Conservation (phyloP, 2,329 filamentous ascomycete species). For the Phialophora chinensis region DNA sequence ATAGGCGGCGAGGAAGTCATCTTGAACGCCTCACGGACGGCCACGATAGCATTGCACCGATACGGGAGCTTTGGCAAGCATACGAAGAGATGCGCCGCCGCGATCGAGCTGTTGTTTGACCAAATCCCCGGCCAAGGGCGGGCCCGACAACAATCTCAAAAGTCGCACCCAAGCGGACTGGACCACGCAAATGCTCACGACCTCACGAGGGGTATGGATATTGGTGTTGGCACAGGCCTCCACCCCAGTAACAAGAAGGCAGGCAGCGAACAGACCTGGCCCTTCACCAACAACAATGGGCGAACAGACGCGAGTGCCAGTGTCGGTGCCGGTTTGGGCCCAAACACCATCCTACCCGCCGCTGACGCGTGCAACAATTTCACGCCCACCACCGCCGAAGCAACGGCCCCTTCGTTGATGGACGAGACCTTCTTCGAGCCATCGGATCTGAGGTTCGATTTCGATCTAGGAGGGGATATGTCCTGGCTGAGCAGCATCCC, state of each 20-base stretch:
- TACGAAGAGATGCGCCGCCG: constrained; percentile 22
- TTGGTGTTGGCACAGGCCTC: neutral
- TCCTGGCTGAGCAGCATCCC: constrained; percentile 25
- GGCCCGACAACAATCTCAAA: neutral
- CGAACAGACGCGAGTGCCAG: neutral
- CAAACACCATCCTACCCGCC: neutral
- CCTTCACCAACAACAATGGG: neutral
- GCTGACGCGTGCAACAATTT: neutral
- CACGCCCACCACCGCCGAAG: neutral
- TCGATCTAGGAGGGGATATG: constrained; percentile 23
- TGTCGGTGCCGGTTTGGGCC: neutral
- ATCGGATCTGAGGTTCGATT: constrained; percentile 7
- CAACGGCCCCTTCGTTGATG: neutral
- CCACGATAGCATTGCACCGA: constrained; percentile 8
- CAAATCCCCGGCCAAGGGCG: constrained; percentile 31
- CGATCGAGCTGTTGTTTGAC: constrained; percentile 16
- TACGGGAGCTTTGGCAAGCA: constrained; percentile 18
- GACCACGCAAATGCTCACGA: neutral
- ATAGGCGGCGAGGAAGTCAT: constrained; percentile 13
- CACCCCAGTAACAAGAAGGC: no score
- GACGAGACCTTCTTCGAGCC: constrained; percentile 5
- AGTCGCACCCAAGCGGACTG: neutral
- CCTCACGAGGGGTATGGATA: neutral
- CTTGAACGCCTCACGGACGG: constrained; percentile 12
- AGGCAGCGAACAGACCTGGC: neutral